phyloP scores from a whole-genome alignment of 139 green algal genomes.

The Coelastrella sp. region DNA sequence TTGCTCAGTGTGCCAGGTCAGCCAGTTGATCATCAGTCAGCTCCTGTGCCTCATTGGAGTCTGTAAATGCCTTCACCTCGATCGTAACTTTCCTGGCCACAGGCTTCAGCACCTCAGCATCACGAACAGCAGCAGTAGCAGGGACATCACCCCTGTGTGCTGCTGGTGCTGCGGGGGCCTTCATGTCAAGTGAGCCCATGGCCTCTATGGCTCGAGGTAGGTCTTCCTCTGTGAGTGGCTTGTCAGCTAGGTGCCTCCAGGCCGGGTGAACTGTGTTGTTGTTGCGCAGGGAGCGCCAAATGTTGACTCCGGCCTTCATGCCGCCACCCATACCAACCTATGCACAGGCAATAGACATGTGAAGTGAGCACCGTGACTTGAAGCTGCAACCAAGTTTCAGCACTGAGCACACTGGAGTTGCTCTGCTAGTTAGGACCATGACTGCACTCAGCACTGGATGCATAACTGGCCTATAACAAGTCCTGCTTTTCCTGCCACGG shows the following conservation, averaged over 20 bases:
- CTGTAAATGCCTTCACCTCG: slow-evolving; percentile 12
- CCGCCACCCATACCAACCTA: slow-evolving; percentile 69
- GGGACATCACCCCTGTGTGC: neutral
- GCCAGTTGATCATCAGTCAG: slow-evolving; percentile 36
- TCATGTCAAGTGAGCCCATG: neutral
- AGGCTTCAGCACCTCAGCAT: neutral
- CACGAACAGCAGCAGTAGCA: neutral
- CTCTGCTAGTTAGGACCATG: too few relatives aligned
- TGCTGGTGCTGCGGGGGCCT: neutral
- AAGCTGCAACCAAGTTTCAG: too few relatives aligned
- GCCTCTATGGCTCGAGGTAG: slow-evolving; percentile 20
- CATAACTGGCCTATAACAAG: too few relatives aligned
- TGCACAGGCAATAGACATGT: neutral
- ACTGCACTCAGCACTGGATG: too few relatives aligned
- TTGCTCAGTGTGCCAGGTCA: slow-evolving; percentile 29
- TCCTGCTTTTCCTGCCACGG: too few relatives aligned
- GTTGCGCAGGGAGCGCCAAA: slow-evolving; percentile 64
- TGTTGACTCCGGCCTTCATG: slow-evolving; percentile 65
- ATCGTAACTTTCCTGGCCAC: slow-evolving; percentile 31
- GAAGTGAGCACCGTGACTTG: too few relatives aligned
- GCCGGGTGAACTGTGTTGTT: slow-evolving; percentile 50
- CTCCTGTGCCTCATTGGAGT: neutral
- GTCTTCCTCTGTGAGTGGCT: slow-evolving; percentile 44
- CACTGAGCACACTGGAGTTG: too few relatives aligned
- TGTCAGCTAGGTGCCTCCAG: slow-evolving; percentile 53